These are phyloP conservation scores for Schwanniomyces polymorphus DNA, from an alignment of 805 yeast genomes.

Conservation along the genomic window DNA sequence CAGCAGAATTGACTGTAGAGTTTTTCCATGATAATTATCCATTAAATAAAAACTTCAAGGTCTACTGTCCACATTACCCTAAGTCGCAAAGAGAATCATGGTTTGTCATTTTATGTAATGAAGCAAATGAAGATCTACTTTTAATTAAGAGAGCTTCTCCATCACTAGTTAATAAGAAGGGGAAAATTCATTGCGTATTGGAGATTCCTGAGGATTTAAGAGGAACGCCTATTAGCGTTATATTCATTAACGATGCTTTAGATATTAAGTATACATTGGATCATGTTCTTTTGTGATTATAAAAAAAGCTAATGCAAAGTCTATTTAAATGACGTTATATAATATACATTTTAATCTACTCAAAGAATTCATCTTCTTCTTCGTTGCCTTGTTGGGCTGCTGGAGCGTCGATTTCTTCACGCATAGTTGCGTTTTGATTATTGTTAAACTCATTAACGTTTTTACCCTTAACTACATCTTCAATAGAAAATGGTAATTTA, in stretches of 20 bases:
- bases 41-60: constrained; percentile 57
- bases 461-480: constrained; percentile 45
- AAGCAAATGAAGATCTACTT: constrained; percentile 51
- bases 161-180: constrained; percentile 33
- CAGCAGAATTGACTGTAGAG: constrained; percentile 39
- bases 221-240: constrained; percentile 47
- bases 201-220: constrained; percentile 49
- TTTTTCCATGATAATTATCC: constrained; percentile 56
- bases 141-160: constrained; percentile 80
- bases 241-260: constrained; percentile 66
- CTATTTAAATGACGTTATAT: background rate
- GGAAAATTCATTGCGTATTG: constrained; percentile 43
- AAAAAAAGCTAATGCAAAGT: background rate
- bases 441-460: constrained; percentile 22
- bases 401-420: constrained; percentile 46
- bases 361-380: constrained; percentile 48
- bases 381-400: constrained; percentile 27
- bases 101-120: constrained; percentile 69
- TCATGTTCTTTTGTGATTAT: constrained; percentile 1
- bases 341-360: constrained; percentile 19
- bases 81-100: constrained; percentile 92
- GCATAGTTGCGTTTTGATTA: constrained; percentile 12
- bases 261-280: constrained; percentile 45
- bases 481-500: constrained; percentile 52
- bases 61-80: constrained; percentile 80